phyloP scores from a whole-genome alignment of 345 rosid species.

The Ailanthus altissimus region DNA sequence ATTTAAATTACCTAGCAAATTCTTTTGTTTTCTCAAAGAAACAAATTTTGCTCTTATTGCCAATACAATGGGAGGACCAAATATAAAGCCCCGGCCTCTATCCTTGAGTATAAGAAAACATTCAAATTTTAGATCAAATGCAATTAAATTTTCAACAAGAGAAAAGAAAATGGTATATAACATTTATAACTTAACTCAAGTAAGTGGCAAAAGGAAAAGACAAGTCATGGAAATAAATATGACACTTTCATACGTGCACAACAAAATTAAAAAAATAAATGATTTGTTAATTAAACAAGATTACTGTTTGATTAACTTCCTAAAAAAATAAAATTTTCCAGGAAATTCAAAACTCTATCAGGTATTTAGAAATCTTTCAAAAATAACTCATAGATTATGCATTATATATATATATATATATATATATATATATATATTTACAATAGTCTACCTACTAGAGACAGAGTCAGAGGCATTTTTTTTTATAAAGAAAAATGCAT shows the following conservation, averaged over 20 bases:
- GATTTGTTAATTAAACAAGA: neutral
- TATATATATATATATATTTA: too few species aligned
- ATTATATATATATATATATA: too few species aligned
- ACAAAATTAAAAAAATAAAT: neutral
- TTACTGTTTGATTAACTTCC: too few species aligned
- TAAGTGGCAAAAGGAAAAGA: neutral
- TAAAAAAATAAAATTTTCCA: too few species aligned
- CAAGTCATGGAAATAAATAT: neutral
- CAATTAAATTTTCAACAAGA: neutral
- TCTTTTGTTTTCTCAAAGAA: slow-evolving; percentile 87
- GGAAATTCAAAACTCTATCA: too few species aligned
- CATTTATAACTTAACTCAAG: neutral
- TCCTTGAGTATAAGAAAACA: slow-evolving; percentile 47
- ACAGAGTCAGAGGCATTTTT: too few species aligned
- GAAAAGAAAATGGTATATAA: neutral
- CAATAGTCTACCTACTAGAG: too few species aligned
- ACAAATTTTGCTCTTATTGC: too few species aligned
- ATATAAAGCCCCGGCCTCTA: slow-evolving; percentile 96
- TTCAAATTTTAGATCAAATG: neutral
- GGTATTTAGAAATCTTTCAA: too few species aligned
- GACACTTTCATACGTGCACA: neutral
- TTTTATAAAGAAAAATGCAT: too few species aligned
- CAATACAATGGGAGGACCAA: slow-evolving; percentile 93
- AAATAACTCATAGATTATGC: too few species aligned
- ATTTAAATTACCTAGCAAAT: slow-evolving; percentile 80